Conservation (phyloP, 371 early-diverging fungal species). For the Rhizopus microsporus region DNA sequence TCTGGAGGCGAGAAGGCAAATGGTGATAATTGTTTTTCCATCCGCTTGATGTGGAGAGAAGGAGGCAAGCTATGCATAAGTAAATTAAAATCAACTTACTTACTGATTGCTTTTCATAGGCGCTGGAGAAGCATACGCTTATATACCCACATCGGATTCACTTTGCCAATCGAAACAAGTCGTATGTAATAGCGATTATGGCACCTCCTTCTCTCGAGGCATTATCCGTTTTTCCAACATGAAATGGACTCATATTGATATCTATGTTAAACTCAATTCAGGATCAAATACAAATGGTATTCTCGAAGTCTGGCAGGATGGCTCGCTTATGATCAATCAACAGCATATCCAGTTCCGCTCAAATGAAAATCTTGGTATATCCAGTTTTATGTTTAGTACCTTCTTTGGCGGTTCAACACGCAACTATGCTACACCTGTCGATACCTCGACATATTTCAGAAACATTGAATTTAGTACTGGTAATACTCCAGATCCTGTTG, state of each 20-base stretch:
- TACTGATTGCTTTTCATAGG: conserved; percentile 10
- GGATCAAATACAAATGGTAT: conserved; percentile 38
- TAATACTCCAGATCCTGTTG: conserved; percentile 19
- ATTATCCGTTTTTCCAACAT: conserved; percentile 35
- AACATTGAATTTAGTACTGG: conserved; percentile 44
- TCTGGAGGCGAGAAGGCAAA: conserved; percentile 46
- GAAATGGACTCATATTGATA: conserved; percentile 42
- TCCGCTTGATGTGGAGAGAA: conserved; percentile 52
- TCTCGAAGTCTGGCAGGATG: conserved; percentile 43
- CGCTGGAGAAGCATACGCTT: conserved; percentile 44
- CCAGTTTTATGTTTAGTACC: conserved; percentile 42
- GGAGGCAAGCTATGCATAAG: conserved; percentile 28
- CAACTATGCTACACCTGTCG: conserved; percentile 43
- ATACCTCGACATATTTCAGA: conserved; percentile 38
- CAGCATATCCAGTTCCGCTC: conserved; percentile 36
- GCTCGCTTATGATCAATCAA: conserved; percentile 33
- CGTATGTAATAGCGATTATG: conserved; percentile 46
- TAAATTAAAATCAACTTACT: conserved; percentile 1
- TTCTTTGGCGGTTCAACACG: conserved; percentile 55
- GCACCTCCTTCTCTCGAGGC: conserved; percentile 53
- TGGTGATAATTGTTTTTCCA: conserved; percentile 43
- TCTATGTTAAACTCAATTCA: conserved; percentile 43
- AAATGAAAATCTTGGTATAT: conserved; percentile 31
- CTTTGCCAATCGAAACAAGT: conserved; percentile 36
- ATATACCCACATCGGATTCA: conserved; percentile 36